These are phyloP conservation scores for Withania somnifera DNA, from an alignment of 305 asterid species.

Conservation along the genomic window DNA sequence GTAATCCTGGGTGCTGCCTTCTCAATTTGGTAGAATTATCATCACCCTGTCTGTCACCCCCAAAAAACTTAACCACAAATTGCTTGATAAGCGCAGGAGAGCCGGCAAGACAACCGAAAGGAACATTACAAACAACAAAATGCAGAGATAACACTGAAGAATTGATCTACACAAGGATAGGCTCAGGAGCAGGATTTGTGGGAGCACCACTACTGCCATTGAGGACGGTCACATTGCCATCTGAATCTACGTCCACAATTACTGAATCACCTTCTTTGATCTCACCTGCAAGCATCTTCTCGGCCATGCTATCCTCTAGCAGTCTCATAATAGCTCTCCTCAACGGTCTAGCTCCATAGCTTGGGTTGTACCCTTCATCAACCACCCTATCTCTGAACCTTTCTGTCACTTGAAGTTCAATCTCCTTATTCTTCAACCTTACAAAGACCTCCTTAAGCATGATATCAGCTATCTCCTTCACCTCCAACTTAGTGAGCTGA, in stretches of 20 bases:
- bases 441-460: constrained; percentile 84
- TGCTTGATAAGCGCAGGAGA: neutral
- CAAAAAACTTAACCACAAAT: neutral
- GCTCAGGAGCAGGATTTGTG: constrained; percentile 49
- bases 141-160: neutral
- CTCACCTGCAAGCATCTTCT: constrained; percentile 87
- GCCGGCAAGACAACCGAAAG: neutral
- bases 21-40: neutral
- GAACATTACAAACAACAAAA: neutral
- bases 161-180: constrained; percentile 37
- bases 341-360: constrained; percentile 91
- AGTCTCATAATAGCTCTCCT: constrained; percentile 93
- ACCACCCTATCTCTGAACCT: constrained; percentile 88
- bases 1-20: neutral
- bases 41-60: neutral
- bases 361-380: constrained; percentile 90
- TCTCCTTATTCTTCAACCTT: constrained; percentile 63
- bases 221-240: constrained; percentile 70
- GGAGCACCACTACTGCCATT: constrained; percentile 63
- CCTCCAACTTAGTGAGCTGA: constrained; percentile 87
- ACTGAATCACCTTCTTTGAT: constrained; percentile 91
- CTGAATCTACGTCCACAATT: constrained; percentile 78
- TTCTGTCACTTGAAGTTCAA: constrained; percentile 84
- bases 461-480: constrained; percentile 86
- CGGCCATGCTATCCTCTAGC: constrained; percentile 92